A percentile compares a stretch with the other conserved stretches of the same genome.
Conservation (phyloP, 2,329 filamentous ascomycete genomes). For the Diaporthe eres region DNA sequence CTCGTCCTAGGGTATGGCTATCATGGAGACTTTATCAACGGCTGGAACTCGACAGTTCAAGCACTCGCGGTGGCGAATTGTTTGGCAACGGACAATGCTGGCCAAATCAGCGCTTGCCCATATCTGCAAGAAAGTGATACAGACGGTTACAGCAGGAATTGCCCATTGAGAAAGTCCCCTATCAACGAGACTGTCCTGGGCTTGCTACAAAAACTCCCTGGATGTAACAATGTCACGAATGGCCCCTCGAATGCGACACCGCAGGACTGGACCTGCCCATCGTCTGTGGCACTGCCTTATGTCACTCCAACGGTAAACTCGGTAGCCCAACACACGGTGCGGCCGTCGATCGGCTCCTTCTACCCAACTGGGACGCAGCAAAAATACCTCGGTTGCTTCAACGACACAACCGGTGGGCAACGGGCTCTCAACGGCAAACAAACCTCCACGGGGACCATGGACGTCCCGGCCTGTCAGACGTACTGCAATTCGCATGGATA, state of each 20-base stretch:
- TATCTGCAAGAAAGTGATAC: slow-evolving; percentile 52
- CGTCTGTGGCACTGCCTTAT: slow-evolving; percentile 11
- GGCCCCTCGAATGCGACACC: slow-evolving; percentile 13
- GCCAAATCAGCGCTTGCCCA: slow-evolving; percentile 52
- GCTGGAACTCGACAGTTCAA: slow-evolving; percentile 58
- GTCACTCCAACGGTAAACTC: slow-evolving; percentile 7
- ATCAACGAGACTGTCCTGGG: slow-evolving; percentile 16
- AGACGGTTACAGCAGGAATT: slow-evolving; percentile 52
- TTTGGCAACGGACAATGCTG: slow-evolving; percentile 48
- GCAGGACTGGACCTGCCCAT: neutral
- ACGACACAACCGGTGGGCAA: slow-evolving; percentile 37
- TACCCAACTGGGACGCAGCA: slow-evolving; percentile 58
- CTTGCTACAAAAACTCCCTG: neutral
- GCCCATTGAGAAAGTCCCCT: slow-evolving; percentile 56
- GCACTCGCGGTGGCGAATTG: slow-evolving; percentile 51
- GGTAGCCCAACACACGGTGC: slow-evolving; percentile 1
- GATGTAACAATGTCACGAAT: neutral
- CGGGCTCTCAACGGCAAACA: slow-evolving; percentile 37
- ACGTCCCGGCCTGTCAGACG: neutral
- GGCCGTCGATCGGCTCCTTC: slow-evolving; percentile 49
- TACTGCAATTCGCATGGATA: slow-evolving; percentile 15
- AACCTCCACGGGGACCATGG: neutral
- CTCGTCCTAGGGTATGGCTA: slow-evolving; percentile 58
- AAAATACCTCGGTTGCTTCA: slow-evolving; percentile 49
- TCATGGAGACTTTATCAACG: slow-evolving; percentile 68